phyloP scores from a whole-genome alignment of 441 rosid genomes.

The Omphalea diandra region DNA sequence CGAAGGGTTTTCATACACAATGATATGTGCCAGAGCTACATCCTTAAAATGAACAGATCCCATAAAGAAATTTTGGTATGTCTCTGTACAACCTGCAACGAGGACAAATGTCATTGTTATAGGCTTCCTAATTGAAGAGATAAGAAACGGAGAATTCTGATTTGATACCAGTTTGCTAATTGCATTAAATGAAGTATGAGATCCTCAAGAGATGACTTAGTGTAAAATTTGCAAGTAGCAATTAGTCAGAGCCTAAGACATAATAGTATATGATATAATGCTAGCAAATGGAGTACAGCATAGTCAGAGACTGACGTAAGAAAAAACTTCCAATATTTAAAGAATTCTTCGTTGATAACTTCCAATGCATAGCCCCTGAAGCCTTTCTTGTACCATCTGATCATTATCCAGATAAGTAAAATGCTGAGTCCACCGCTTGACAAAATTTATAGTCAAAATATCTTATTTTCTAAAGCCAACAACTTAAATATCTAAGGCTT shows the following conservation, averaged over 20 bases:
- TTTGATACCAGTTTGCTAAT: neutral
- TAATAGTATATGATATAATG: neutral
- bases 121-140: neutral
- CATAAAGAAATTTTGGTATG: slow-evolving; percentile 67
- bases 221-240: neutral
- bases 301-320: neutral
- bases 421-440: neutral
- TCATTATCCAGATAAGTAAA: neutral
- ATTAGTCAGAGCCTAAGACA: no score
- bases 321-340: no score
- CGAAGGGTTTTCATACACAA: slow-evolving; percentile 72
- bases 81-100: slow-evolving; percentile 72
- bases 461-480: neutral
- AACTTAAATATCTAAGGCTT: neutral
- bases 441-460: neutral
- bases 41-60: slow-evolving; percentile 91
- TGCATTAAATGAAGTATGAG: neutral
- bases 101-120: neutral
- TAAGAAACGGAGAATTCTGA: neutral
- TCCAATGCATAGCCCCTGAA: neutral
- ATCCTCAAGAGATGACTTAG: neutral
- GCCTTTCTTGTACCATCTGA: neutral
- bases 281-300: neutral
- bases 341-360: no score
- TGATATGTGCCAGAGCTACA: slow-evolving; percentile 81